Conservation (phyloP, 78 protist species). For the Dictyostelium intermedium region DNA sequence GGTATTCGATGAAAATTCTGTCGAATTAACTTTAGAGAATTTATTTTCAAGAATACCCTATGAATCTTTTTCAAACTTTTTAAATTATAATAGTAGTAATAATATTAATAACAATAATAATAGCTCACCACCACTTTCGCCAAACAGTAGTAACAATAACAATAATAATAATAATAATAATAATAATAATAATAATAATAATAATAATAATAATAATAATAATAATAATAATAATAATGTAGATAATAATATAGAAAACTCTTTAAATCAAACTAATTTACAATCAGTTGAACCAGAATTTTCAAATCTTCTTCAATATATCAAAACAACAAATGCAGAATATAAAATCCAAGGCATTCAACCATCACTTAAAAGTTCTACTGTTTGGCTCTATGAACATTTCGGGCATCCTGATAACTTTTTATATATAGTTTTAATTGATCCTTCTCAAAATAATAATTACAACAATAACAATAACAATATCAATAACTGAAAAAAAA, state of each 20-base stretch:
- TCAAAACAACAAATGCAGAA: background rate
- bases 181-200: no score
- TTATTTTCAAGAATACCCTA: slow-evolving; percentile 4
- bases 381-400: slow-evolving; percentile 55
- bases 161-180: background rate
- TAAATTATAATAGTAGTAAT: background rate
- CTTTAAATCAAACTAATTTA: background rate
- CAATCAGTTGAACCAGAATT: background rate
- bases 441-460: slow-evolving; percentile 1
- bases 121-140: background rate
- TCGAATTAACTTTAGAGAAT: slow-evolving; percentile 13
- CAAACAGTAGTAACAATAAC: background rate
- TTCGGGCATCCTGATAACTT: slow-evolving; percentile 73
- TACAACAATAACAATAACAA: background rate
- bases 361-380: slow-evolving; percentile 29
- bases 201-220: background rate
- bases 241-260: slow-evolving; percentile 9
- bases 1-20: slow-evolving; percentile 26
- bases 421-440: slow-evolving; percentile 34
- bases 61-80: background rate
- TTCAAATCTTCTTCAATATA: slow-evolving; percentile 24
- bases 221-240: background rate
- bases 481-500: background rate
- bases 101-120: background rate
- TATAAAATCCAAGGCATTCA: slow-evolving; percentile 66